A percentile compares a stretch with the other conserved stretches of the same genome.
Conservation (phyloP, 1,284 basidiomycete species). For the Meripilus lineatus region DNA sequence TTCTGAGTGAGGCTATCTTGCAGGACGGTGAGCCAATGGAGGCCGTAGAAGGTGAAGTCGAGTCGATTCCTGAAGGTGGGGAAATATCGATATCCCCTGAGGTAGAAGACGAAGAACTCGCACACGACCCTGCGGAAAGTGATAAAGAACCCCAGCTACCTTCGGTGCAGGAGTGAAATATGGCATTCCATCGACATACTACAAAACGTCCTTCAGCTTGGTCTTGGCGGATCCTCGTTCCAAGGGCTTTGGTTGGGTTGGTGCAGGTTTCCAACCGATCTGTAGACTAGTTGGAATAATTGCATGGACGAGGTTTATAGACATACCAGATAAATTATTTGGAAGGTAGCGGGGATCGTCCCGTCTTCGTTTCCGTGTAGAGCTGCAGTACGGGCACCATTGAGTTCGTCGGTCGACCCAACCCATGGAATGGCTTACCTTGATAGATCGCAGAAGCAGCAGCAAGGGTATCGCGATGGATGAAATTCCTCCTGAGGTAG, state of each 20-base stretch:
- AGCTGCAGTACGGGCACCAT: constrained; percentile 40
- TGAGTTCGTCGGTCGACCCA: background rate
- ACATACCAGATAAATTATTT: constrained; percentile 88
- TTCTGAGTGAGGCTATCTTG: constrained; percentile 15
- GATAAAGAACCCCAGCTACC: no score
- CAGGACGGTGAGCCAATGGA: constrained; percentile 18
- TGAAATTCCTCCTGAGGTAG: constrained; percentile 52
- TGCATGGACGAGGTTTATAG: background rate
- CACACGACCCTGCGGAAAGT: no score
- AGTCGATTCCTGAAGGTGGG: no score
- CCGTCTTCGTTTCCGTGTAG: constrained; percentile 84
- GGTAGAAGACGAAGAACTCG: no score
- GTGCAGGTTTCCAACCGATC: constrained; percentile 98
- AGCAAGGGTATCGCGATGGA: constrained; percentile 85
- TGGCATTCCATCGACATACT: constrained; percentile 16
- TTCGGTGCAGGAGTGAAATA: no score
- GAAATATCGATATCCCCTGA: no score
- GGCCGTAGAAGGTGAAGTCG: background rate
- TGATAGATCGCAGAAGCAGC: constrained; percentile 93
- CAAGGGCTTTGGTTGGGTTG: constrained; percentile 80
- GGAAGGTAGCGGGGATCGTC: constrained; percentile 90
- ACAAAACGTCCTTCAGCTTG: constrained; percentile 79
- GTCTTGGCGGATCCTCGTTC: constrained; percentile 81
- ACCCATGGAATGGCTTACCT: constrained; percentile 40
- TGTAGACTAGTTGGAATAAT: constrained; percentile 28